A percentile compares a stretch with the other conserved stretches of the same genome.
These are phyloP conservation scores for Hyaloscypha hepaticicola DNA, from an alignment of 495 filamentous ascomycete genomes.

Conservation along the genomic window DNA sequence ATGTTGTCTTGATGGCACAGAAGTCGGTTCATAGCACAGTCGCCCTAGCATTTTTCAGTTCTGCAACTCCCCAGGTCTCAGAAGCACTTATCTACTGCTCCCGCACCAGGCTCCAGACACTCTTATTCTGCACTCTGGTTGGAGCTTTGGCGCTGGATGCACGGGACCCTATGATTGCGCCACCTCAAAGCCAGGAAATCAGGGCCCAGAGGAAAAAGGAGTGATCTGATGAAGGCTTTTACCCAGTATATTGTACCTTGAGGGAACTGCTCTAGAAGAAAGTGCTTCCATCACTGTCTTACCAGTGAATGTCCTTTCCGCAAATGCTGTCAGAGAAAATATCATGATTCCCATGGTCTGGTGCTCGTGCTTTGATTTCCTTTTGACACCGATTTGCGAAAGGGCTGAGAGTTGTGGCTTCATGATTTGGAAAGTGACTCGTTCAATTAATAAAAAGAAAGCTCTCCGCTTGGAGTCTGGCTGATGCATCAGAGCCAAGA, in stretches of 20 bases:
- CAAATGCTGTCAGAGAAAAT: background rate
- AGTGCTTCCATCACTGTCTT: background rate
- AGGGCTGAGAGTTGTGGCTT: slow-evolving; percentile 2
- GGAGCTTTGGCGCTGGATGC: background rate
- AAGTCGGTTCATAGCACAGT: background rate
- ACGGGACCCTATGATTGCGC: slow-evolving; percentile 8
- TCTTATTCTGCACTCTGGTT: background rate
- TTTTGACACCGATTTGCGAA: slow-evolving; percentile 5
- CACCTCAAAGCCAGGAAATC: background rate
- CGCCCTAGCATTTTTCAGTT: background rate
- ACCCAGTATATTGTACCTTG: background rate
- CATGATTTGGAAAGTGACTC: background rate
- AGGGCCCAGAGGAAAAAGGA: background rate
- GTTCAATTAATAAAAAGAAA: slow-evolving; percentile 2
- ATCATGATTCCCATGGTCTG: background rate
- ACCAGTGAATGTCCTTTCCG: background rate
- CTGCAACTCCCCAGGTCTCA: slow-evolving; percentile 22
- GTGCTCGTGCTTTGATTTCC: slow-evolving; percentile 8
- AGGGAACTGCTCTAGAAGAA: background rate
- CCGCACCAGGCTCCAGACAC: slow-evolving; percentile 9
- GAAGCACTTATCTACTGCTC: slow-evolving; percentile 1
- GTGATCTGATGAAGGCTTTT: background rate
- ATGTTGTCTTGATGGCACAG: background rate
- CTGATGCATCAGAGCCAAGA: slow-evolving; percentile 1
- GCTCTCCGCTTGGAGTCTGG: background rate